Evolutionary conservation across 768 basidiomycete genomes (phyloP), one percentile per base, ranked within the genome.

Genomic region (Termitomyces sp.): DNA sequence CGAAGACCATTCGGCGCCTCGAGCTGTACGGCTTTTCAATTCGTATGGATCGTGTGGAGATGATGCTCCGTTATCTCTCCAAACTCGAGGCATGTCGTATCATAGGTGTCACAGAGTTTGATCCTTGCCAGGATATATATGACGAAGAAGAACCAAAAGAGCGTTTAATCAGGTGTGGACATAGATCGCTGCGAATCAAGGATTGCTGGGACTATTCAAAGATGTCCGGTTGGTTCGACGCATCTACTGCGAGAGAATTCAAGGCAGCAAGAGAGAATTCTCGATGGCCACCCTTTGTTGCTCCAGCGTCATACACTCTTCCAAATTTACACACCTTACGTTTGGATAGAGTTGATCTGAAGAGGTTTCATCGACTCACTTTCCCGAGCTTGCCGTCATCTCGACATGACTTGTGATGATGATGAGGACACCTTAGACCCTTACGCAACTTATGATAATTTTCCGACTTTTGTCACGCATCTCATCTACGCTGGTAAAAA

Each of bases 71-170:
- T n/a, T n/a, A n/a, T n/a, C n/a, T n/a, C n/a, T n/a, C n/a, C n/a
- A n/a, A n/a, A n/a, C n/a, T n/a, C n/a, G n/a, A 42, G 51, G 44
- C 32, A 5, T 56, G 50, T 21, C 49, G n/a, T 2, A 51, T 56
- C 15, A 26, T 21, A 11, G 15, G 26, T 21, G 24, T 17, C 7
- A 9, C 4, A 8, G 2, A 15, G 2, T 51, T 52, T 3, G 19
- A 45, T 53, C 43, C 34, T 8, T 0, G 2, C 11, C 2, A 2
- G 30, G 51, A 44, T 35, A n/a, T 15, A 14, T 45, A 45, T 26
- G 52, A 53, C 10, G 43, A 45, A 2, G 43, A 53, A 1, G 32
- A 45, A 30, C 12, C 34, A 11, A 45, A 17, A 14, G 34, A 32
- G 12, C 22, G 34, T 24, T 37, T 21, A 22, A 2, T 45, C n/a